Conservation (phyloP, 345 rosid genomes). For the Hibiscus mutabilis region DNA sequence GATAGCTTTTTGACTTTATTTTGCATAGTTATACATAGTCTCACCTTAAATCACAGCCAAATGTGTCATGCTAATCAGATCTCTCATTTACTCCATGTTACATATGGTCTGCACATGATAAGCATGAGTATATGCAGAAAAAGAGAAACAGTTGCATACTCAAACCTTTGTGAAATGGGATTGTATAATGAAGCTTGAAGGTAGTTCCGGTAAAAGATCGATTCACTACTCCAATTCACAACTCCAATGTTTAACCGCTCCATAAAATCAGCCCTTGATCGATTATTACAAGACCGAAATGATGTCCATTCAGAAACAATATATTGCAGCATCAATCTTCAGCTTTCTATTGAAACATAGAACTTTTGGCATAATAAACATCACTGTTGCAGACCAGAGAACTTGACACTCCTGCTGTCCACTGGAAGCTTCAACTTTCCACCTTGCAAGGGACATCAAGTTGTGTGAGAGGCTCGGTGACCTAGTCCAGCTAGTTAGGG, state of each 20-base stretch:
- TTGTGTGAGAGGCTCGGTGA: neutral
- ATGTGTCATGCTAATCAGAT: neutral
- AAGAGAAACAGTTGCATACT: neutral
- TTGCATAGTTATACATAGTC: neutral
- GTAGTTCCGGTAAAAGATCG: neutral
- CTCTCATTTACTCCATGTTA: neutral
- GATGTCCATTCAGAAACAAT: neutral
- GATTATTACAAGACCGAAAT: neutral
- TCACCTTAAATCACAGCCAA: neutral
- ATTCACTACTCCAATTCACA: neutral
- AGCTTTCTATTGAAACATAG: neutral
- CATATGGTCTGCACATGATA: neutral
- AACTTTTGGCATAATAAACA: neutral
- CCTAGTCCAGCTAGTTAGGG: neutral
- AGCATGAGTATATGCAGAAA: neutral
- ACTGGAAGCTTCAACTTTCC: neutral
- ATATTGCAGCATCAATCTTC: neutral
- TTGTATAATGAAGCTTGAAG: neutral
- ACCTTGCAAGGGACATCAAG: no score
- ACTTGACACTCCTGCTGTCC: neutral
- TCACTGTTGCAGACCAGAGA: neutral
- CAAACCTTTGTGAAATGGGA: neutral
- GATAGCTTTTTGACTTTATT: neutral
- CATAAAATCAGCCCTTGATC: neutral
- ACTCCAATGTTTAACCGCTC: neutral